Percentiles rank a stretch among this genome's conserved stretches.
Conservation (phyloP, 805 yeast species). For the Dipodascus albidus region DNA sequence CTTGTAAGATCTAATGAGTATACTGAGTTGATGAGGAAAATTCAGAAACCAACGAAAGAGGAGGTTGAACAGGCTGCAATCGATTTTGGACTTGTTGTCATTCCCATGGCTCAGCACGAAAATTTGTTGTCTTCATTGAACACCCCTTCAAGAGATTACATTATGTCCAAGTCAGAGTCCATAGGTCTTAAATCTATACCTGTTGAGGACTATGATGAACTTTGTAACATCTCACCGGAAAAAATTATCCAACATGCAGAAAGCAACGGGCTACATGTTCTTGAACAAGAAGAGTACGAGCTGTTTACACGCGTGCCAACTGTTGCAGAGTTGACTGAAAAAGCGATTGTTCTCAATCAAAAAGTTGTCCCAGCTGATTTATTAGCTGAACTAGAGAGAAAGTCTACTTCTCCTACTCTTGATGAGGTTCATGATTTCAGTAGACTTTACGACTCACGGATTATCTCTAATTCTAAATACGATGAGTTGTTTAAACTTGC, state of each 20-base stretch:
- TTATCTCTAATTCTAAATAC: slow-evolving; percentile 16
- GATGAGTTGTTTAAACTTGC: slow-evolving; percentile 13
- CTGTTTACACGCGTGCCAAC: slow-evolving; percentile 8
- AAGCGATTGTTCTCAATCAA: slow-evolving; percentile 15
- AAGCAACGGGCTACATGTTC: slow-evolving; percentile 3
- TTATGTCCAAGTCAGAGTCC: slow-evolving; percentile 5
- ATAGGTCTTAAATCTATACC: slow-evolving; percentile 9
- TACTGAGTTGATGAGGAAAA: slow-evolving; percentile 9
- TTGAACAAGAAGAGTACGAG: slow-evolving; percentile 8
- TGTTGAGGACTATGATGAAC: slow-evolving; percentile 5
- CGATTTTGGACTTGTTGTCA: slow-evolving; percentile 15
- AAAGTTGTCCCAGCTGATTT: slow-evolving; percentile 14
- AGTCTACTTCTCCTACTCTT: slow-evolving; percentile 12
- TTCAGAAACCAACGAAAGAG: slow-evolving; percentile 10
- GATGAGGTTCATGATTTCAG: slow-evolving; percentile 21
- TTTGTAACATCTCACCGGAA: not conserved
- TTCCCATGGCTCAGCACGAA: slow-evolving; percentile 25
- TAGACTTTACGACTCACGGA: slow-evolving; percentile 9
- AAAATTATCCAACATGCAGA: not conserved
- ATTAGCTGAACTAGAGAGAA: slow-evolving; percentile 15
- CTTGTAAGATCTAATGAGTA: not conserved
- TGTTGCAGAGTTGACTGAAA: slow-evolving; percentile 9
- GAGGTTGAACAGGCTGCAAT: slow-evolving; percentile 10
- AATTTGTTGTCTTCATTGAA: slow-evolving; percentile 8
- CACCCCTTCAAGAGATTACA: slow-evolving; percentile 15